Evolutionary conservation across 257 asterid genomes (phyloP).

Genomic region (Paraleonurus japonicus): DNA sequence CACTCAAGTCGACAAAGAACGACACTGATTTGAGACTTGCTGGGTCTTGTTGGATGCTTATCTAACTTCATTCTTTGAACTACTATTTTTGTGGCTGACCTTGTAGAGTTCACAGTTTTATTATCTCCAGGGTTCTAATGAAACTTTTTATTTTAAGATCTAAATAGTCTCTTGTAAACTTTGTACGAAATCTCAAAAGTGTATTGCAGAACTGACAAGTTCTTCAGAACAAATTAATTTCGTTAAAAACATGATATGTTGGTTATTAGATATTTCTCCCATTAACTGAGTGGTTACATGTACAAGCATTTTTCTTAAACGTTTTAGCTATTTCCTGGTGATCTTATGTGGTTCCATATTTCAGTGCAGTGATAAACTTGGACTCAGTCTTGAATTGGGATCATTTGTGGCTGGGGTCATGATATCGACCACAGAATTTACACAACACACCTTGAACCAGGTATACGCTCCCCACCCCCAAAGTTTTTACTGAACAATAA

Average conservation of each 20-base stretch:
- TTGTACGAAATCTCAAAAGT: neutral
- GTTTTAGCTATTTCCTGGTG: slow-evolving; percentile 4
- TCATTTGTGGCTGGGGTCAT: slow-evolving; percentile 92
- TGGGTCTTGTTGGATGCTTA: slow-evolving; percentile 3
- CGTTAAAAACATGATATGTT: neutral
- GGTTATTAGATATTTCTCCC: neutral
- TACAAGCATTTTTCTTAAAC: neutral
- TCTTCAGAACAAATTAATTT: neutral
- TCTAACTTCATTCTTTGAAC: neutral
- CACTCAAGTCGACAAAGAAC: no score
- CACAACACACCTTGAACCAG: slow-evolving; percentile 87
- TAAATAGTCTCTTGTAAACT: neutral
- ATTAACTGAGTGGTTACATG: neutral
- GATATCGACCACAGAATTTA: slow-evolving; percentile 86
- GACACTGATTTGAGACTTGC: no score
- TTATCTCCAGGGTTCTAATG: neutral
- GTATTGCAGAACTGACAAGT: neutral
- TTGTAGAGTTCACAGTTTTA: neutral
- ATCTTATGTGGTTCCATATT: slow-evolving; percentile 31
- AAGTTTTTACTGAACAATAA: neutral
- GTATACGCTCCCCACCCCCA: slow-evolving; percentile 29
- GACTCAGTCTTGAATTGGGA: slow-evolving; percentile 94
- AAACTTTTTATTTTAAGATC: neutral
- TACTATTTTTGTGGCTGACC: neutral
- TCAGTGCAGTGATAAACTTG: slow-evolving; percentile 98